phyloP scores from a whole-genome alignment of 169 alveolate species.

The Cryptosporidium viatorum region DNA sequence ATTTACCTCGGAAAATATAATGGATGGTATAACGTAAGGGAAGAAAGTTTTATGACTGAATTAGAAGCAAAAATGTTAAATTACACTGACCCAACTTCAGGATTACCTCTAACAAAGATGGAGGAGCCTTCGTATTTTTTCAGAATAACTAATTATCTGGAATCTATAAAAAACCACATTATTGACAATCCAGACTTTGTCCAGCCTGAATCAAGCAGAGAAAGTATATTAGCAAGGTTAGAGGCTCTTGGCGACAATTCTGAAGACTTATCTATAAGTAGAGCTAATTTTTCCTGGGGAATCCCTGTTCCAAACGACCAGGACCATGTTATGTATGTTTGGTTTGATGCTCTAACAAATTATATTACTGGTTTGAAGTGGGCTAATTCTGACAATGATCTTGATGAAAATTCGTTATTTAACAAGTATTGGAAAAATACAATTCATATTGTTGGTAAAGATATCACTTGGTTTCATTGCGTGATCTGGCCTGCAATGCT shows the following conservation, averaged over 20 bases:
- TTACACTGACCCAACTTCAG: slow-evolving; percentile 87
- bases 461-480: slow-evolving; percentile 93
- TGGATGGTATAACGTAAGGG: slow-evolving; percentile 93
- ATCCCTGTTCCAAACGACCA: slow-evolving; percentile 86
- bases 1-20: slow-evolving; percentile 87
- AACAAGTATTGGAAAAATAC: slow-evolving; percentile 83
- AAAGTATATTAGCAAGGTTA: slow-evolving; percentile 85
- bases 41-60: slow-evolving; percentile 91
- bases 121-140: slow-evolving; percentile 91
- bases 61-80: slow-evolving; percentile 89
- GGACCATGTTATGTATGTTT: slow-evolving; percentile 94
- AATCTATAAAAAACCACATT: slow-evolving; percentile 83
- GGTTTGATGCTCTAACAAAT: slow-evolving; percentile 94
- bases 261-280: slow-evolving; percentile 90
- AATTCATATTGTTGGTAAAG: slow-evolving; percentile 88
- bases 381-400: slow-evolving; percentile 82
- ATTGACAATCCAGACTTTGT: slow-evolving; percentile 77
- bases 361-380: slow-evolving; percentile 80
- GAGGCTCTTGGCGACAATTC: slow-evolving; percentile 80
- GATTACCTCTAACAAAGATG: slow-evolving; percentile 86
- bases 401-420: slow-evolving; percentile 80
- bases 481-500: slow-evolving; percentile 92
- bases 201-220: slow-evolving; percentile 85
- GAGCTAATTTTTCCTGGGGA: slow-evolving; percentile 93
- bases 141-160: slow-evolving; percentile 89